A percentile compares a stretch with the other conserved stretches of the same genome.
Conservation (phyloP, 2,329 filamentous ascomycete genomes). For the Pyrenochaeta sp. region DNA sequence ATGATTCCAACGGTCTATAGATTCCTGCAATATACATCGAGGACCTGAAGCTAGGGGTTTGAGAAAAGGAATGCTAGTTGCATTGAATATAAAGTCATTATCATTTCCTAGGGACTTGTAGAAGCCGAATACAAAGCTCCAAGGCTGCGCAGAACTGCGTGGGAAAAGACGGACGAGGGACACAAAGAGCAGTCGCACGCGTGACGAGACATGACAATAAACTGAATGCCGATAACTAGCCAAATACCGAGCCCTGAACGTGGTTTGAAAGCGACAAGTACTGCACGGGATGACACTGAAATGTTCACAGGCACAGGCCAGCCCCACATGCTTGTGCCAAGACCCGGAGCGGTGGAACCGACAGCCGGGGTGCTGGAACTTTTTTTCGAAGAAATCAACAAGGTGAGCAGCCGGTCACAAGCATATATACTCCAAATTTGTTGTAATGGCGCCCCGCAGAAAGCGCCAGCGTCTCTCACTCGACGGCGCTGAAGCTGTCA, state of each 20-base stretch:
- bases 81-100: no score
- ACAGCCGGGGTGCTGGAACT: constrained; percentile 18
- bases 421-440: neutral
- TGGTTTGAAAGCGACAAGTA: neutral
- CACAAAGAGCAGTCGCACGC: no score
- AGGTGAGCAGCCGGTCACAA: neutral
- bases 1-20: no score
- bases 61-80: no score
- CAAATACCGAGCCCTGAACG: neutral
- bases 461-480: constrained; percentile 53
- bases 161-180: no score
- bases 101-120: no score
- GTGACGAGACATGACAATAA: no score
- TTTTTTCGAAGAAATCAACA: constrained; percentile 15
- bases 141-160: no score
- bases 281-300: neutral
- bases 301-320: neutral
- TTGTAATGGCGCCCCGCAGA: constrained; percentile 49
- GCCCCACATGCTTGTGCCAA: constrained; percentile 15
- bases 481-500: constrained; percentile 46
- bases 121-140: no score
- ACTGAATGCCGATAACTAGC: no score
- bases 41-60: no score
- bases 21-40: no score
- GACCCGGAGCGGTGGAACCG: constrained; percentile 14